A percentile compares a stretch with the other conserved stretches of the same genome.
phyloP scores from a whole-genome alignment of 2,329 filamentous ascomycete species.

The Sclerotinia spermophila region DNA sequence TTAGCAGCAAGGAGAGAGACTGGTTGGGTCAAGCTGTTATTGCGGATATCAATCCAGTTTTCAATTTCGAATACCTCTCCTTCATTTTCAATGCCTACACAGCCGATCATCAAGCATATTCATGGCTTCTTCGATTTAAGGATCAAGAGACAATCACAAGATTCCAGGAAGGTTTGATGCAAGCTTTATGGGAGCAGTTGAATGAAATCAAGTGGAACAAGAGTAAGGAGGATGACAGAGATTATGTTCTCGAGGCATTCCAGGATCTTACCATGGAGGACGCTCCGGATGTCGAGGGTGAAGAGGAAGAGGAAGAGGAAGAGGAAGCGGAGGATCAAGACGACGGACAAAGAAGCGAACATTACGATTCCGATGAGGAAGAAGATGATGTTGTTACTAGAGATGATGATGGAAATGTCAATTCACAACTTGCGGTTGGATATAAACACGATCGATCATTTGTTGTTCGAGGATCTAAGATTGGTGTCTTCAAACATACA shows the following conservation, averaged over 20 bases:
- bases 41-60: constrained; percentile 93
- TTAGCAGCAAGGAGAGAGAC: constrained; percentile 69
- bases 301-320: constrained; percentile 47
- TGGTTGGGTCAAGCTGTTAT: constrained; percentile 85
- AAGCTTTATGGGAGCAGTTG: constrained; percentile 92
- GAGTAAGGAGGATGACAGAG: constrained; percentile 84
- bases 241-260: constrained; percentile 94
- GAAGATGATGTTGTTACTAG: constrained; percentile 68
- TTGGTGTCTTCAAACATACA: constrained; percentile 97
- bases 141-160: constrained; percentile 75
- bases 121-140: constrained; percentile 91
- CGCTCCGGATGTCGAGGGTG: constrained; percentile 48
- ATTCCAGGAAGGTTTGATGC: constrained; percentile 93
- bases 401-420: constrained; percentile 76
- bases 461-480: constrained; percentile 94
- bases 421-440: constrained; percentile 90
- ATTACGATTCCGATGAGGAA: constrained; percentile 73
- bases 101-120: constrained; percentile 83
- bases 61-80: constrained; percentile 98
- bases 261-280: constrained; percentile 93
- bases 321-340: constrained; percentile 54
- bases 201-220: constrained; percentile 94
- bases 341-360: constrained; percentile 65
- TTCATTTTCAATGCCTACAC: constrained; percentile 99
- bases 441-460: constrained; percentile 98